Evolutionary conservation across 306 rosid species (phyloP), one percentile per base, ranked within the genome.

Genomic region (Corylus avellana): DNA sequence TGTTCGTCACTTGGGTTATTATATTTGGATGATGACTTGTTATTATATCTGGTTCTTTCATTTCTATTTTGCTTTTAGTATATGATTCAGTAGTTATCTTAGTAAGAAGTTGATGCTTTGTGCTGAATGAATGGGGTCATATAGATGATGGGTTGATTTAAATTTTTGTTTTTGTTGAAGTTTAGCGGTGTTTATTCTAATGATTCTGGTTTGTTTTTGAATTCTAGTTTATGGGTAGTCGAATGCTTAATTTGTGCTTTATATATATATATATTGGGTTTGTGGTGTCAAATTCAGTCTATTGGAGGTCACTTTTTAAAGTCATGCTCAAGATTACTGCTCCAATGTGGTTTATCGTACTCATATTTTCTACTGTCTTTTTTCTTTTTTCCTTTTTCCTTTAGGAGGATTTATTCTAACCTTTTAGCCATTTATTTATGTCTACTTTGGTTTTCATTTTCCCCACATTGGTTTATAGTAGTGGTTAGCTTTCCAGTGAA

Each of bases 161-260:
- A 42, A 5, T 3, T 39, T 4, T 39, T 39, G 16, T 10, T 7
- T 39, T 56, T 72, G 25, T 56, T 51, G 13, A 37, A 7, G 55
- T 5, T 20, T 20, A 8, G 53, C 67, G 44, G 68, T 42, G 77
- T 57, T 25, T 17, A 35, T 61, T 10, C 32, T 71, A 57, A 22
- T 72, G 69, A 12, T 76, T 74, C 77, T 46, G 16, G 27, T 44
- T 80, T 76, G 2, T 75, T 17, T 51, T 62, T 79, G 76, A 75
- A n/a, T 58, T 56, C 37, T 22, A 12, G 67, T 42, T 73, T 51
- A 48, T 79, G 77, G 74, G 77, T 39, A 48, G 22, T 71, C 77
- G 13, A 77, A 71, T 42, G 50, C 50, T 67, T 67, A 39, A 67
- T 18, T 17, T 67, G 27, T 67, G 9, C 3, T 39, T 67, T 37